A percentile compares a stretch with the other conserved stretches of the same genome.
These are phyloP conservation scores for Penicillium corylophilum DNA, from an alignment of 2,329 filamentous ascomycete species.

Conservation along the genomic window DNA sequence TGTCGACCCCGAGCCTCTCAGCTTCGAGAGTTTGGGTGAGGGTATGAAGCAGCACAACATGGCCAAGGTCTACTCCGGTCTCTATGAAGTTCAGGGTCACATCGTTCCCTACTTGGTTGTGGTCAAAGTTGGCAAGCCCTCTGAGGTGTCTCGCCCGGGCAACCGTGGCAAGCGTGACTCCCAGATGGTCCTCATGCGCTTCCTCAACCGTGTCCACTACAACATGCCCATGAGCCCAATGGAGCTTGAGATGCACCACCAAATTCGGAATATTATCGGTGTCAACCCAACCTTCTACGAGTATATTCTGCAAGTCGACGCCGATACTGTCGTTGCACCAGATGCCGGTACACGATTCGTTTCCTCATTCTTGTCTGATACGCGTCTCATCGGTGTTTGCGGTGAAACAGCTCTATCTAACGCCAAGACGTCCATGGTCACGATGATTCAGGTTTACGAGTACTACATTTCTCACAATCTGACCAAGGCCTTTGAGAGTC, in stretches of 20 bases:
- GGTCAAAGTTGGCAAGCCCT: slow-evolving; percentile 88
- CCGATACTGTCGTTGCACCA: slow-evolving; percentile 87
- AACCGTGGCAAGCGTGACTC: slow-evolving; percentile 99
- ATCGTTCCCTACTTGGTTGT: slow-evolving; percentile 97
- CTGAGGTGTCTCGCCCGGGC: slow-evolving; percentile 73
- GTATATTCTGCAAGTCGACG: slow-evolving; percentile 93
- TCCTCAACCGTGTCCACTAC: slow-evolving; percentile 98
- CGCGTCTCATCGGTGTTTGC: slow-evolving; percentile 87
- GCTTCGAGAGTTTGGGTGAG: slow-evolving; percentile 94
- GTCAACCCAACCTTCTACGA: slow-evolving; percentile 99
- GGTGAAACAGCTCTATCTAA: slow-evolving; percentile 94
- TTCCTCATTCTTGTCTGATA: slow-evolving; percentile 85
- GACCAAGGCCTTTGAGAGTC: slow-evolving; percentile 92
- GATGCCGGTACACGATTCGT: slow-evolving; percentile 93
- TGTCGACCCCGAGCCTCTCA: slow-evolving; percentile 91
- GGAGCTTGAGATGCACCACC: slow-evolving; percentile 97
- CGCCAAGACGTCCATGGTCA: slow-evolving; percentile 87
- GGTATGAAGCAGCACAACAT: slow-evolving; percentile 98
- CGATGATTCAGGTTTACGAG: slow-evolving; percentile 99
- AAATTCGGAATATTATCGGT: slow-evolving; percentile 97
- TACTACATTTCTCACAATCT: slow-evolving; percentile 99
- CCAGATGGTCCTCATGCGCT: slow-evolving; percentile 97
- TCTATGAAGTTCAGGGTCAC: slow-evolving; percentile 96
- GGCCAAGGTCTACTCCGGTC: slow-evolving; percentile 96
- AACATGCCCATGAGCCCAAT: slow-evolving; percentile 93